These are phyloP conservation scores for Osmanthus fragrans DNA, from an alignment of 257 asterid genomes.

Conservation along the genomic window DNA sequence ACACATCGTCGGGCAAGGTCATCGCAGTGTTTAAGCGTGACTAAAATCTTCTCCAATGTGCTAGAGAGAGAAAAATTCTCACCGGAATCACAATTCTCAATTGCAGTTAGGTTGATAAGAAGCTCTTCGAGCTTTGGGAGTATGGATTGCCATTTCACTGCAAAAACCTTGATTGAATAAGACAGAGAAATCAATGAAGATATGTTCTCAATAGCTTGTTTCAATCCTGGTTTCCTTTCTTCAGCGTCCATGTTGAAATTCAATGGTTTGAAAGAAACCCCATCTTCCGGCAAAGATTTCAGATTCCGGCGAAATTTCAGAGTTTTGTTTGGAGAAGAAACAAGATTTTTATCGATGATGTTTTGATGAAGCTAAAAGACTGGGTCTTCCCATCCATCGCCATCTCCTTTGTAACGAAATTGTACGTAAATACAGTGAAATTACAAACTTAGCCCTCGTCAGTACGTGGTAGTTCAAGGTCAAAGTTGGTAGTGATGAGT, in stretches of 20 bases:
- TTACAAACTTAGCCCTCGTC: constrained; percentile 19
- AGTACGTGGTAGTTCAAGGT: background rate
- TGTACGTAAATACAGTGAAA: no score
- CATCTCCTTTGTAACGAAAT: constrained; percentile 30
- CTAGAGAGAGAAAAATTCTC: constrained; percentile 49
- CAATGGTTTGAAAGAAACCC: constrained; percentile 21
- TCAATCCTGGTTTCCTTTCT: constrained; percentile 32
- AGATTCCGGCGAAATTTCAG: constrained; percentile 45
- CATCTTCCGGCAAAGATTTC: constrained; percentile 30
- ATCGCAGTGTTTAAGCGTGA: constrained; percentile 47
- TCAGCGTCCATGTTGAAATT: constrained; percentile 48
- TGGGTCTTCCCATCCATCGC: constrained; percentile 23
- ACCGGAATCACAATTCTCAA: constrained; percentile 60
- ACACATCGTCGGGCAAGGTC: constrained; percentile 55
- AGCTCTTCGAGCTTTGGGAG: constrained; percentile 73
- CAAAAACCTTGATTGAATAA: constrained; percentile 62
- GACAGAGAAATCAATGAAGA: constrained; percentile 68
- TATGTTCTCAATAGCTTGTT: constrained; percentile 39
- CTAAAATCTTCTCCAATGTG: constrained; percentile 51
- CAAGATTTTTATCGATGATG: constrained; percentile 13
- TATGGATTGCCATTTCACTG: constrained; percentile 66
- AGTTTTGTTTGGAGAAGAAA: constrained; percentile 17
- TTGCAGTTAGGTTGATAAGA: constrained; percentile 57
- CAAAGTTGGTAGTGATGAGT: background rate
- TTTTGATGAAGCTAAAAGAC: constrained; percentile 37